Conservation (phyloP, 345 rosid species). For the Brassica cretica region DNA sequence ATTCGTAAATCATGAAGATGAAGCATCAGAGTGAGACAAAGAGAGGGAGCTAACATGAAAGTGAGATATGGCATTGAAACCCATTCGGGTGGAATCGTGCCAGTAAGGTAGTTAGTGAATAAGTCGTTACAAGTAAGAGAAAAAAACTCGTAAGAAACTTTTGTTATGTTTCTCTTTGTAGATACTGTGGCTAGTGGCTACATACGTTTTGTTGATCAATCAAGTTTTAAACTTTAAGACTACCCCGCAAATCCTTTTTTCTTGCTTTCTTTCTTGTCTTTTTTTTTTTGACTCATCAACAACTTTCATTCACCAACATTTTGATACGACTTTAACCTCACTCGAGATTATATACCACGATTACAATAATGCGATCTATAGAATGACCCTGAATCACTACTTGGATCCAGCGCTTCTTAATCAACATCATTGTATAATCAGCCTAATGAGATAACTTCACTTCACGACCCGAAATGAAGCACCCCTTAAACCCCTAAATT, state of each 20-base stretch:
- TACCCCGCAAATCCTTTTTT: background rate
- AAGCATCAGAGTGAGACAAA: background rate
- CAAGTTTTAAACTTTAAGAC: background rate
- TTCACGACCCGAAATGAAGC: background rate
- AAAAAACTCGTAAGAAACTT: background rate
- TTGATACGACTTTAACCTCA: no score
- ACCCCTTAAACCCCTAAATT: background rate
- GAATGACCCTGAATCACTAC: background rate
- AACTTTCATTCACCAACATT: background rate
- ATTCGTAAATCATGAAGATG: background rate
- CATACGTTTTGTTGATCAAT: background rate
- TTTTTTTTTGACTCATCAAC: background rate
- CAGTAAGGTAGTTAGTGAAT: constrained; percentile 47
- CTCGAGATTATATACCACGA: background rate
- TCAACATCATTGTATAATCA: background rate
- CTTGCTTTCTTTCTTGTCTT: background rate
- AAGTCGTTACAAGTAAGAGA: constrained; percentile 7
- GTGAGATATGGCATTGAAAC: constrained; percentile 43
- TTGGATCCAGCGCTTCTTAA: background rate
- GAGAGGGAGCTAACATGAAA: constrained; percentile 46
- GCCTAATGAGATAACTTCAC: background rate
- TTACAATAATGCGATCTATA: background rate
- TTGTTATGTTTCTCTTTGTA: background rate
- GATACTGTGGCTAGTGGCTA: background rate
- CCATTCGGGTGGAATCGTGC: constrained; percentile 61